Conservation (phyloP, 2,329 filamentous ascomycete species). For the Xylaria multiplex region DNA sequence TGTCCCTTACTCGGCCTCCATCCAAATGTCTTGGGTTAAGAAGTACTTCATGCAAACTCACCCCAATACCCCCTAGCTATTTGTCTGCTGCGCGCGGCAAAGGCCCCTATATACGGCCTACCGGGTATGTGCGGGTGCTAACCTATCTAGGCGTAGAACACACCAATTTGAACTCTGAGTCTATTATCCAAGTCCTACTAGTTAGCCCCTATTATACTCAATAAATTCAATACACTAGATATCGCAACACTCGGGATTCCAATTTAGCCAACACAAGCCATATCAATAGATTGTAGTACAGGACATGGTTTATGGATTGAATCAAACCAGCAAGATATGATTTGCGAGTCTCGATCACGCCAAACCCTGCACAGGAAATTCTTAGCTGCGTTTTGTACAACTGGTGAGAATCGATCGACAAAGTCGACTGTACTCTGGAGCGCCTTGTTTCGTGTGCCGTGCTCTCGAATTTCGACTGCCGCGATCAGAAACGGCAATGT, state of each 20-base stretch:
- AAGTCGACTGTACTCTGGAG: slow-evolving; percentile 39
- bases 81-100: too few species aligned
- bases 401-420: slow-evolving; percentile 41
- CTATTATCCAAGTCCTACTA: too few species aligned
- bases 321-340: slow-evolving; percentile 42
- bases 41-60: too few species aligned
- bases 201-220: too few species aligned
- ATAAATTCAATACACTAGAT: too few species aligned
- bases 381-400: slow-evolving; percentile 42
- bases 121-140: too few species aligned
- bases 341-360: slow-evolving; percentile 43
- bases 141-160: too few species aligned
- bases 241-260: background rate
- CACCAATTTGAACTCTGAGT: too few species aligned
- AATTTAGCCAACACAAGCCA: background rate
- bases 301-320: slow-evolving; percentile 43
- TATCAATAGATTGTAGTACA: slow-evolving; percentile 36
- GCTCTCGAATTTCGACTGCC: slow-evolving; percentile 41
- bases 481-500: slow-evolving; percentile 46
- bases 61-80: too few species aligned
- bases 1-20: too few species aligned
- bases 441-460: slow-evolving; percentile 31
- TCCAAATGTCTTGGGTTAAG: too few species aligned
- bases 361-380: slow-evolving; percentile 44
- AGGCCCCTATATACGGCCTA: too few species aligned